Percentiles rank a stretch among this genome's conserved stretches.
Conservation (phyloP, 805 yeast species). For the Ogataea angusta region DNA sequence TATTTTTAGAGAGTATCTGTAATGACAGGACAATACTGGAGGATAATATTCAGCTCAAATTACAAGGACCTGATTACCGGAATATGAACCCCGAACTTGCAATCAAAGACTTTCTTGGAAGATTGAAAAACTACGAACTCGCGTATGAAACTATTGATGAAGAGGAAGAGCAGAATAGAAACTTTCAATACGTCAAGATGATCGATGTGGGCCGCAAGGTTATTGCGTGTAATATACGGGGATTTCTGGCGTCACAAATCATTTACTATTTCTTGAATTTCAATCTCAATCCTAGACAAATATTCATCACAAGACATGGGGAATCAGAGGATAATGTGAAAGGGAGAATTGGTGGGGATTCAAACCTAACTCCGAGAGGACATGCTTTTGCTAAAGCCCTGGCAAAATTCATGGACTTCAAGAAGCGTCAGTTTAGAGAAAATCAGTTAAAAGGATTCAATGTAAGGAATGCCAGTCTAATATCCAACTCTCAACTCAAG, state of each 20-base stretch:
- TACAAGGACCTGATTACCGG: conserved; percentile 89
- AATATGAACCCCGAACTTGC: conserved; percentile 83
- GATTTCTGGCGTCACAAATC: conserved; percentile 87
- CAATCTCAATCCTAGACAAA: conserved; percentile 83
- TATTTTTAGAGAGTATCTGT: conserved; percentile 85
- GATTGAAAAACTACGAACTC: conserved; percentile 78
- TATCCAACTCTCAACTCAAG: not conserved
- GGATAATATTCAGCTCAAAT: conserved; percentile 74
- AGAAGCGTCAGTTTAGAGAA: conserved; percentile 64
- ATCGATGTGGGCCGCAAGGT: conserved; percentile 94
- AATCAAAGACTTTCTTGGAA: conserved; percentile 72
- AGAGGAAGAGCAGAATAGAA: conserved; percentile 61
- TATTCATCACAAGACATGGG: conserved; percentile 95
- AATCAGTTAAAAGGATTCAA: conserved; percentile 46
- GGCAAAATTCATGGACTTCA: conserved; percentile 67
- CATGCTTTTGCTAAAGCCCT: conserved; percentile 67
- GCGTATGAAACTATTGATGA: conserved; percentile 86
- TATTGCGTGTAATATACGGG: conserved; percentile 84
- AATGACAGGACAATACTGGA: conserved; percentile 75
- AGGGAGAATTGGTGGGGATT: conserved; percentile 92
- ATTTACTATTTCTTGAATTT: conserved; percentile 86
- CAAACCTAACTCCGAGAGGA: conserved; percentile 78
- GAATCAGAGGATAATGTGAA: conserved; percentile 80
- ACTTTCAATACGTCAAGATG: conserved; percentile 88
- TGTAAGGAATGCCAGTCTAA: conserved; percentile 26